Evolutionary conservation across 257 asterid species (phyloP).

Genomic region (Marsdenia floribunda): DNA sequence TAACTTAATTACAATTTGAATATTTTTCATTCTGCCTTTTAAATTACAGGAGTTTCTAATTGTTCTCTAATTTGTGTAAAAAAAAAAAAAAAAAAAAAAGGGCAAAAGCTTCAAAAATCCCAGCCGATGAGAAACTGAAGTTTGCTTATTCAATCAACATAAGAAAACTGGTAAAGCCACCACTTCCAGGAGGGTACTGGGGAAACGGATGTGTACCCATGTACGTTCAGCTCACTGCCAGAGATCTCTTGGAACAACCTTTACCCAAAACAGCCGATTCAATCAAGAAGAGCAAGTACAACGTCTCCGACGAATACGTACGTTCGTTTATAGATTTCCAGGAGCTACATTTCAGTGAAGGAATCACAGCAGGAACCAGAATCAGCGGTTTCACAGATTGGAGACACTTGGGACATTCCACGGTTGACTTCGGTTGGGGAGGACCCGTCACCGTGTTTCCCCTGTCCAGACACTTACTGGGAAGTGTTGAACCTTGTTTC

Average conservation of each 20-base stretch:
- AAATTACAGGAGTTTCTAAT: too few species aligned
- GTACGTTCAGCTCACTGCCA: constrained; percentile 56
- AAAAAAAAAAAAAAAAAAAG: constrained; percentile 36
- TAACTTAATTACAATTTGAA: neutral
- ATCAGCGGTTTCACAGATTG: constrained; percentile 88
- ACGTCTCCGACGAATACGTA: constrained; percentile 48
- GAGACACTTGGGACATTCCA: constrained; percentile 90
- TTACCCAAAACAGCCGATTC: constrained; percentile 45
- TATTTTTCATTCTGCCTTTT: neutral
- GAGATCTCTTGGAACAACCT: constrained; percentile 49
- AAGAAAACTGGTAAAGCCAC: constrained; percentile 49
- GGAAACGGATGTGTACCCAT: constrained; percentile 90
- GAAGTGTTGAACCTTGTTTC: constrained; percentile 69
- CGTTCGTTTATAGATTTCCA: constrained; percentile 64
- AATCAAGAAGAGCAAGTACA: constrained; percentile 68
- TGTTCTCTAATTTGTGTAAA: neutral
- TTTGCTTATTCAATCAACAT: constrained; percentile 65
- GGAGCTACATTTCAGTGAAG: constrained; percentile 51
- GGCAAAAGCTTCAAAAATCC: constrained; percentile 33
- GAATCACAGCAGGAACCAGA: constrained; percentile 52
- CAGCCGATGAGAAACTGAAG: constrained; percentile 47
- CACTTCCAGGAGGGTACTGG: constrained; percentile 71
- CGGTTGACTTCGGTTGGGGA: constrained; percentile 88
- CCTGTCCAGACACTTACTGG: constrained; percentile 53
- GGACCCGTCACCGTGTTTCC: constrained; percentile 71